A percentile compares a stretch with the other conserved stretches of the same genome.
These are phyloP conservation scores for Aspergillus ibericus DNA, from an alignment of 2,329 filamentous ascomycete species.

Conservation along the genomic window DNA sequence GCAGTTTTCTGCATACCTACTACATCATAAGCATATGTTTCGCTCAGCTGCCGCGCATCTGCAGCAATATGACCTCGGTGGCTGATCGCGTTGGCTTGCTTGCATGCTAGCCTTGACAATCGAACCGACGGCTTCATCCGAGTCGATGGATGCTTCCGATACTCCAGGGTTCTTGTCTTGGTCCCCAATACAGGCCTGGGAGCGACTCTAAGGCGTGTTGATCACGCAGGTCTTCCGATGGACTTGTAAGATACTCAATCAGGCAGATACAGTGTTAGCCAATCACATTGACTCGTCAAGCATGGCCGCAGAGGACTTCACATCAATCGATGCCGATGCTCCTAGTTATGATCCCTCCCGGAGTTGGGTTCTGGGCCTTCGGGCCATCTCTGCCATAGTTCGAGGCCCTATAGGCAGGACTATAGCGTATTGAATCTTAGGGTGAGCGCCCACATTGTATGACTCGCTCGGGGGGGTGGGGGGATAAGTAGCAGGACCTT, in stretches of 20 bases:
- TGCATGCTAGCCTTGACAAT: background rate
- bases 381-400: background rate
- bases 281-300: background rate
- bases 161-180: background rate
- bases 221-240: background rate
- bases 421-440: background rate
- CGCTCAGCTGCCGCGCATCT: conserved; percentile 1
- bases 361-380: background rate
- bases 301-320: background rate
- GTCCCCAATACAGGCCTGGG: background rate
- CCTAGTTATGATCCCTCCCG: too few relatives aligned
- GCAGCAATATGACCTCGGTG: conserved; percentile 6
- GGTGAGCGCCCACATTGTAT: background rate
- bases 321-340: background rate
- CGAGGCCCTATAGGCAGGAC: background rate
- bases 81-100: background rate
- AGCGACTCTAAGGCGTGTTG: background rate
- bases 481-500: background rate
- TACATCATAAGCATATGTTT: background rate
- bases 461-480: background rate
- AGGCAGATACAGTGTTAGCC: background rate
- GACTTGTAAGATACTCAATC: background rate
- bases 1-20: background rate
- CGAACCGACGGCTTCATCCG: background rate
- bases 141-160: background rate